These are phyloP conservation scores for Vitis rotundifolia DNA, from an alignment of 164 flowering plant genomes.

Conservation along the genomic window DNA sequence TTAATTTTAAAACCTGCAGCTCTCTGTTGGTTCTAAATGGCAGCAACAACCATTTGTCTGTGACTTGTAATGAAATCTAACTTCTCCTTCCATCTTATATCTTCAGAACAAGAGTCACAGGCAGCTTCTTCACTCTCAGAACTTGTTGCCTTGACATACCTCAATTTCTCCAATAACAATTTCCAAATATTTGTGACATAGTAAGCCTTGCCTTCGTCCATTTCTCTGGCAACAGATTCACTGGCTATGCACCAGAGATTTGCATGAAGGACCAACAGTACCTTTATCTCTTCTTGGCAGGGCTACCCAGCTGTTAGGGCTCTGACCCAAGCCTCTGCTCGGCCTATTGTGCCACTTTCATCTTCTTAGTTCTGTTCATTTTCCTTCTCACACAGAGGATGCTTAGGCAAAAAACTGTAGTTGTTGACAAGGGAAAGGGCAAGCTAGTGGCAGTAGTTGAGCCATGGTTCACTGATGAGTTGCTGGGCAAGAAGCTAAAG, in stretches of 20 bases:
- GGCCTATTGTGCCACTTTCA: slow-evolving; percentile 32
- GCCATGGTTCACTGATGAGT: slow-evolving; percentile 31
- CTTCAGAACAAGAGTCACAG: slow-evolving; percentile 36
- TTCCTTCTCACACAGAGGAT: slow-evolving; percentile 30
- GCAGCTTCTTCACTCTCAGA: slow-evolving; percentile 43
- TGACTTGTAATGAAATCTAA: slow-evolving; percentile 36
- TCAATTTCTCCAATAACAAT: slow-evolving; percentile 53
- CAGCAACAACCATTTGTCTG: slow-evolving; percentile 30
- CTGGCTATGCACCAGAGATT: slow-evolving; percentile 38
- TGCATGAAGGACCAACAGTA: slow-evolving; percentile 24
- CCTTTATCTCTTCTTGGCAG: slow-evolving; percentile 6
- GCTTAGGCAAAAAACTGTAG: slow-evolving; percentile 22
- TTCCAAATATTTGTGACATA: slow-evolving; percentile 46
- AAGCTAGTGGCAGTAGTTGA: slow-evolving; percentile 30
- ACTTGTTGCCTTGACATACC: slow-evolving; percentile 52
- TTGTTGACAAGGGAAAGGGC: slow-evolving; percentile 20
- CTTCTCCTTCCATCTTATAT: slow-evolving; percentile 50
- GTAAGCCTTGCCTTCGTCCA: slow-evolving; percentile 39
- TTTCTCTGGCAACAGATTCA: slow-evolving; percentile 48
- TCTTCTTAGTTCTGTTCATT: slow-evolving; percentile 29
- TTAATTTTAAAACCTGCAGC: no score
- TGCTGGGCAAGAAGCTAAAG: slow-evolving; percentile 41
- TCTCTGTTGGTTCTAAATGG: no score
- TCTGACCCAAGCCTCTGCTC: slow-evolving; percentile 27
- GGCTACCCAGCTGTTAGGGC: slow-evolving; percentile 14